Base-by-base conservation (phyloP, 2,329 filamentous ascomycete genomes). In the Xylariales sp. region DNA sequence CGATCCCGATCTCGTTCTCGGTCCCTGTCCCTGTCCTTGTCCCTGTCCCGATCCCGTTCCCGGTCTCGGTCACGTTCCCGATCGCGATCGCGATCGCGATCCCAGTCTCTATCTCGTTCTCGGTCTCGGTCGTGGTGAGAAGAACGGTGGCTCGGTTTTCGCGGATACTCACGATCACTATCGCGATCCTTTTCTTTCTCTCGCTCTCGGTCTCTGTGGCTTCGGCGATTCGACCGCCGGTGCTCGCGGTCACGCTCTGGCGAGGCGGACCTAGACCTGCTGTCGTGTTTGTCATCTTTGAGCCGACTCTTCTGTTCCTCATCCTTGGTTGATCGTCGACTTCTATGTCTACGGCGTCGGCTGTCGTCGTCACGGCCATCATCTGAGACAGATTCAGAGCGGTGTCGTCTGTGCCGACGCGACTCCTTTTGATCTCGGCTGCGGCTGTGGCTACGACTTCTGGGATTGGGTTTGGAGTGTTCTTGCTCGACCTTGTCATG, bases 181-280 rank as follows among this genome's bases (percentile, higher is more conserved):
- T 55, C 56, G 42, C 49, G 60, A 23, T 53, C 57, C 30, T 45
- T 59, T 18, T 52, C 51, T 35, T 60, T 56, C 18, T 72, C 66
- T 27, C 68, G 65, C 18, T 70, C 65, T 29, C 67, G 61, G 43
- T 72, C 62, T 18, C 67, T 67, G 33, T 52, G 52, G 35, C 52
- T 78, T 67, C 25, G 72, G 62, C 43, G 70, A 59, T 49, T 67
- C 60, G 38, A 71, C 63, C 53, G 60, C 57, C 52, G 66, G 69
- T 65, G 61, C 16, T 70, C 65, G 38, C 57, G 65, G 49, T 62
- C 64, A 50, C 52, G 42, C 16, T 45, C 76, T 2, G 74, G 76
- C 3, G 85, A 88, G 5, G 72, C 70, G 5, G 84, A 87, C 40
- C 83, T 72, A 1, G 81, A 80, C 35, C 74, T 72, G 33, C 79